These are phyloP conservation scores for Neoboletus magnificus DNA, from an alignment of 768 basidiomycete species.

Conservation along the genomic window DNA sequence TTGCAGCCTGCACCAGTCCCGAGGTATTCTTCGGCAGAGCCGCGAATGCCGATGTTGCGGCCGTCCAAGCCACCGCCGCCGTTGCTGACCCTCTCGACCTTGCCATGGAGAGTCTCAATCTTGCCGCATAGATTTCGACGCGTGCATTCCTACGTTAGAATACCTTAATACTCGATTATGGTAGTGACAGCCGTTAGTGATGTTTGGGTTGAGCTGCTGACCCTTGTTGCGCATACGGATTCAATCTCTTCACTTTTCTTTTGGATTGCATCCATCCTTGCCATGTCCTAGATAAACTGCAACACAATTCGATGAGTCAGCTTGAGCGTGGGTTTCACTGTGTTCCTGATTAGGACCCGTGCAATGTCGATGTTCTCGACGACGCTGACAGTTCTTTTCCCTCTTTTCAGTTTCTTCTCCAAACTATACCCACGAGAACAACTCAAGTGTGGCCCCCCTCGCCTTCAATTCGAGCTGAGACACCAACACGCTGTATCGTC, in stretches of 20 bases:
- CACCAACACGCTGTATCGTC: conserved; percentile 57
- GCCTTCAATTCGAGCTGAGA: conserved; percentile 53
- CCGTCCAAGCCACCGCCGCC: conserved; percentile 33
- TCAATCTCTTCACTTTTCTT: neutral
- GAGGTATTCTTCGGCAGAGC: conserved; percentile 78
- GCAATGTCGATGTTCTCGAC: conserved; percentile 35
- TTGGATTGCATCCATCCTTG: conserved; percentile 1
- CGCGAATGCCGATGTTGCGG: conserved; percentile 34
- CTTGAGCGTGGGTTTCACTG: neutral
- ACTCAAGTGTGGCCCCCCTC: neutral
- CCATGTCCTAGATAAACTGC: neutral
- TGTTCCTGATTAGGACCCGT: neutral
- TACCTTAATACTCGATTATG: conserved; percentile 13
- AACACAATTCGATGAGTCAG: conserved; percentile 19
- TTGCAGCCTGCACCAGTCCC: conserved; percentile 91
- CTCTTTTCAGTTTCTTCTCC: conserved; percentile 33
- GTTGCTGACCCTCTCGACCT: conserved; percentile 57
- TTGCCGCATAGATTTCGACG: conserved; percentile 16
- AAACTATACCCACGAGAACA: conserved; percentile 6
- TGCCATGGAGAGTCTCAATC: conserved; percentile 55
- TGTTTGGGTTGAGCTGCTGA: conserved; percentile 1
- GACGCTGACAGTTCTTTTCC: conserved; percentile 46
- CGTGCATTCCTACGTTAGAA: conserved; percentile 3
- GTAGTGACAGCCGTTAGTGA: neutral
- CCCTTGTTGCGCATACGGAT: conserved; percentile 1